Evolutionary conservation across 805 yeast genomes (phyloP), one percentile per base, ranked within the genome.

Genomic region (Nakazawaea wickerhamii): DNA sequence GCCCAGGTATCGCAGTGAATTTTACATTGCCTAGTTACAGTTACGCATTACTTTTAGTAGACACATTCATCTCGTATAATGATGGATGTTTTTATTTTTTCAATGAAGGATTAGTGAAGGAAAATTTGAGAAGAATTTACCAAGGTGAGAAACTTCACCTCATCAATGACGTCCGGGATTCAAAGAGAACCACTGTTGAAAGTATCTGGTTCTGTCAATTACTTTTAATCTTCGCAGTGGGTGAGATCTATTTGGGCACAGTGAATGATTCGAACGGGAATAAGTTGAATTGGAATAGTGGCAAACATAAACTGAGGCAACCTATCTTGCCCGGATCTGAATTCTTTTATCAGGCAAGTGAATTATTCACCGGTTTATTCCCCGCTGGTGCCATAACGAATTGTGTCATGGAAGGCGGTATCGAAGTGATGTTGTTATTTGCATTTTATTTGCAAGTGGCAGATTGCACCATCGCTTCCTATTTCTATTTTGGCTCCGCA

Each of bases 51-150:
- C 58, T 82, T 11, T 61, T 84, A 38, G 84, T 84, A 10, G 91
- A 84, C 55, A 80, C 87, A 0, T 84, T 84, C 50, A 74, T 84
- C 41, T 81, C 82, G 40, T 84, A 83, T 58, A 84, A 84, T 52
- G 93, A 84, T 59, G 93, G 90, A 1, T 84, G 95, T 52, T 84
- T 84, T 57, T 84, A 84, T 61, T 84, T 84, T 54, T 84, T 84
- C 64, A 84, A 84, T 55, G 95, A 84, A 58, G 95, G 95, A 1
- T 55, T 83, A 17, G 86, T 83, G 19, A 84, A 83, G 54, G 75
- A 76, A 50, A 81, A 77, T 47, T 58, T 84, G 41, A 73, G 77
- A 63, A 69, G 81, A 47, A 68, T 83, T 18, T 84, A 82, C 56
- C 75, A 81, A 22, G 35, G 44, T 28, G 36, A 44, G 31, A 38